Conservation (phyloP, 2,329 filamentous ascomycete genomes). For the Colletotrichum higginsianum region DNA sequence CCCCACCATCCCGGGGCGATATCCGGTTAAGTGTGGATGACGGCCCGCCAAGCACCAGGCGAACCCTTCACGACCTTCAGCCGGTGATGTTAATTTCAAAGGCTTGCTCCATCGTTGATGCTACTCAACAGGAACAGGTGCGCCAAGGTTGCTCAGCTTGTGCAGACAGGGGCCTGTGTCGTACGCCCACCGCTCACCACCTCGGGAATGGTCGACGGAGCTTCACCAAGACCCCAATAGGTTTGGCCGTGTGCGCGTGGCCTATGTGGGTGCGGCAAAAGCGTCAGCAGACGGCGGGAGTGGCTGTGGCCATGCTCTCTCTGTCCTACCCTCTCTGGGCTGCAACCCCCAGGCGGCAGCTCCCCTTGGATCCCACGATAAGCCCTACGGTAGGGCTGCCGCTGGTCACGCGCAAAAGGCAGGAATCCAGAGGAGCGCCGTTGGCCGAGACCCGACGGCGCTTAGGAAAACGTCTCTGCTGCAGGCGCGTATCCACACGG, state of each 20-base stretch:
- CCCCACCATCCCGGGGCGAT: neutral
- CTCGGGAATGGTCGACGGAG: neutral
- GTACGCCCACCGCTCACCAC: neutral
- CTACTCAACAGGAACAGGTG: neutral
- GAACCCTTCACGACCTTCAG: neutral
- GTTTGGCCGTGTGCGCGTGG: neutral
- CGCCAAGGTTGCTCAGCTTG: neutral
- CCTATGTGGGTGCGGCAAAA: neutral
- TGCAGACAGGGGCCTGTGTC: neutral
- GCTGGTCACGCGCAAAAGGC: neutral
- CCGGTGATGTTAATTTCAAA: neutral
- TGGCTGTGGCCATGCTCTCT: neutral
- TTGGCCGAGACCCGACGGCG: neutral
- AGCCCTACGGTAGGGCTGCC: constrained; percentile 25
- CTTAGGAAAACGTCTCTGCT: neutral
- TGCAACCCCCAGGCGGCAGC: neutral
- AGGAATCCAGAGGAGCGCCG: neutral
- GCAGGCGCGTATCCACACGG: neutral
- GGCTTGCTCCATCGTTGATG: neutral
- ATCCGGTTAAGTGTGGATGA: neutral
- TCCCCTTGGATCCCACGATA: neutral
- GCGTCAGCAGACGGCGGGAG: neutral
- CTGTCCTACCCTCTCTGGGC: neutral
- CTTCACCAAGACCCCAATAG: neutral
- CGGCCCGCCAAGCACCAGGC: neutral